These are phyloP conservation scores for Fusarium cyanostomum DNA, from an alignment of 2,329 filamentous ascomycete genomes.

Conservation along the genomic window DNA sequence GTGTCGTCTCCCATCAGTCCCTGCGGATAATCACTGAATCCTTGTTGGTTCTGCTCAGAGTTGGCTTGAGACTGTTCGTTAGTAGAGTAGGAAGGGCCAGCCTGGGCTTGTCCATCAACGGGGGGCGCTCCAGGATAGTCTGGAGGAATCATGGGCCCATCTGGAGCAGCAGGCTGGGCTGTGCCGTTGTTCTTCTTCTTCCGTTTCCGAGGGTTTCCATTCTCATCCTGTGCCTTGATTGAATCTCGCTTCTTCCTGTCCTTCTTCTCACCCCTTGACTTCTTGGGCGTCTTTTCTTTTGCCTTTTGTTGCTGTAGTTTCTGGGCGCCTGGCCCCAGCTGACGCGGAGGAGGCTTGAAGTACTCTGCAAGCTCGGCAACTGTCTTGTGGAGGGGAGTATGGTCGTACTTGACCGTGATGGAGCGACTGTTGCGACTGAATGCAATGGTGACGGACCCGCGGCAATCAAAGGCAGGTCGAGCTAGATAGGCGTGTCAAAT, in stretches of 20 bases:
- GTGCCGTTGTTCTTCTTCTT: conserved; percentile 42
- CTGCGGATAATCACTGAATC: conserved; percentile 28
- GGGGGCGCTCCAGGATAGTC: conserved; percentile 18
- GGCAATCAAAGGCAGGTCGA: conserved; percentile 68
- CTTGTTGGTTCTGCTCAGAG: conserved; percentile 11
- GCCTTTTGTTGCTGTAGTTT: conserved; percentile 38
- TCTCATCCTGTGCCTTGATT: conserved; percentile 38
- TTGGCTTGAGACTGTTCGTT: conserved; percentile 6
- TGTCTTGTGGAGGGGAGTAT: conserved; percentile 66
- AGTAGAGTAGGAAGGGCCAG: conserved; percentile 11
- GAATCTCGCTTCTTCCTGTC: conserved; percentile 24
- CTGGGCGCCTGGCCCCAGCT: conserved; percentile 41
- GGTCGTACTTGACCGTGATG: conserved; percentile 64
- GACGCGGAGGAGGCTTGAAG: conserved; percentile 57
- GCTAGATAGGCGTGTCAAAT: conserved; percentile 44
- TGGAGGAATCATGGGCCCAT: conserved; percentile 22
- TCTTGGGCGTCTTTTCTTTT: conserved; percentile 41
- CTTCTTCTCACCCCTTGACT: conserved; percentile 45
- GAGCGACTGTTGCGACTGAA: conserved; percentile 59
- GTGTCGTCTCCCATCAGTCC: conserved; percentile 20
- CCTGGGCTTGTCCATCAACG: conserved; percentile 14
- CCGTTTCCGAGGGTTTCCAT: conserved; percentile 41
- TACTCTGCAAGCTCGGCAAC: conserved; percentile 60
- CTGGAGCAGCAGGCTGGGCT: conserved; percentile 23
- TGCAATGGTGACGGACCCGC: conserved; percentile 59